phyloP scores from a whole-genome alignment of 2,329 filamentous ascomycete genomes.

The Teratosphaeria viscida region DNA sequence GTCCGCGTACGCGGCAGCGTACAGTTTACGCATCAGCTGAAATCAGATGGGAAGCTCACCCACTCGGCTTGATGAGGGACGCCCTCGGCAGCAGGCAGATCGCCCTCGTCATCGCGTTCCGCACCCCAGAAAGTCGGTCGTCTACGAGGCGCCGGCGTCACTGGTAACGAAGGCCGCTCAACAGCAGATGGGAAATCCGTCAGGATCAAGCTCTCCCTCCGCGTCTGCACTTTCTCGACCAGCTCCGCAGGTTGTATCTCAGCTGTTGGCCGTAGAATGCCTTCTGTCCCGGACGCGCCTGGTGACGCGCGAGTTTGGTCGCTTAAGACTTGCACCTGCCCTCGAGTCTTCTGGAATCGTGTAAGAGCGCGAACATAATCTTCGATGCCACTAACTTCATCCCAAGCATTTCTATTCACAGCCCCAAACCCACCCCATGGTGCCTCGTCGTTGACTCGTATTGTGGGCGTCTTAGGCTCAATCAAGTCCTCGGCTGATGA shows the following conservation, averaged over 20 bases:
- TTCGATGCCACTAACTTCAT: conserved; percentile 78
- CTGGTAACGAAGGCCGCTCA: conserved; percentile 79
- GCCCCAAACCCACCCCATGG: conserved; percentile 60
- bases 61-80: conserved; percentile 83
- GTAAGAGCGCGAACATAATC: conserved; percentile 68
- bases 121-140: conserved; percentile 58
- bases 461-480: conserved; percentile 34
- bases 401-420: conserved; percentile 76
- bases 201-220: conserved; percentile 52
- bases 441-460: conserved; percentile 40
- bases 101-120: conserved; percentile 44
- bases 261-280: conserved; percentile 14
- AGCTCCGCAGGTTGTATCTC: conserved; percentile 17
- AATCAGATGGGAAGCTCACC: conserved; percentile 59
- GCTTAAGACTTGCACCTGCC: conserved; percentile 21
- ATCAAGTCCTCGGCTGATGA: not conserved
- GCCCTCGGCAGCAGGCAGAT: conserved; percentile 65
- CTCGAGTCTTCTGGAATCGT: conserved; percentile 49
- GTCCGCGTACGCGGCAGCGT: not conserved
- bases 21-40: not conserved
- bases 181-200: conserved; percentile 79
- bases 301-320: not conserved
- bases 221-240: conserved; percentile 21
- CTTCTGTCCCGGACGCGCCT: conserved; percentile 5
- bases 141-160: conserved; percentile 74